Conservation (phyloP, 176 grass and related monocot genomes). For the Triticum monococcum region DNA sequence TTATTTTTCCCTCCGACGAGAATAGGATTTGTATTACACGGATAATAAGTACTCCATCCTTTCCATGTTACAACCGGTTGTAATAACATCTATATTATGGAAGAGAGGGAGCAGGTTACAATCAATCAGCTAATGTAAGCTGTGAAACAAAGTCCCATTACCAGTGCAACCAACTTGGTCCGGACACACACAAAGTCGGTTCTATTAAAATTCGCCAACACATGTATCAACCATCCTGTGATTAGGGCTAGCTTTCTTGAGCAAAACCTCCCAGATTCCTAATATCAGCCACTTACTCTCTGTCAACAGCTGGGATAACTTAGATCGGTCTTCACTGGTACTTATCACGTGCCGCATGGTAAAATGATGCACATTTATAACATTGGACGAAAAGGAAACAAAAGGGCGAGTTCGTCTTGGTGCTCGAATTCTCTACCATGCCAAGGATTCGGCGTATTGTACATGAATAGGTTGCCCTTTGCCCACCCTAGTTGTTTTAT, state of each 20-base stretch:
- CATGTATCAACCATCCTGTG: not conserved
- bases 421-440: not conserved
- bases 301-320: not conserved
- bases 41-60: not conserved
- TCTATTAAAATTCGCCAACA: not conserved
- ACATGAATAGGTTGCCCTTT: not conserved
- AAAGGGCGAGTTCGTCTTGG: not conserved
- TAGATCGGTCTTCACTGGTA: not conserved
- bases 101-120: no score
- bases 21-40: not conserved
- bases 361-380: not conserved
- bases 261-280: not conserved
- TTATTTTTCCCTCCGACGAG: not conserved
- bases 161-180: not conserved
- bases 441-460: slow-evolving; percentile 3
- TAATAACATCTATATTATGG: no score
- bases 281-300: not conserved
- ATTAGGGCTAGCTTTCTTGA: not conserved
- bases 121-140: not conserved
- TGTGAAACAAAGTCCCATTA: not conserved
- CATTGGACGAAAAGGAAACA: not conserved
- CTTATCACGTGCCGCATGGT: not conserved
- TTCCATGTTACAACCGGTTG: no score
- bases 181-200: not conserved
- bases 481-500: slow-evolving; percentile 1